Percentiles rank a stretch among this genome's conserved stretches.
These are phyloP conservation scores for Fallopia convolvulus DNA, from an alignment of 148 eudicot species.

Conservation along the genomic window DNA sequence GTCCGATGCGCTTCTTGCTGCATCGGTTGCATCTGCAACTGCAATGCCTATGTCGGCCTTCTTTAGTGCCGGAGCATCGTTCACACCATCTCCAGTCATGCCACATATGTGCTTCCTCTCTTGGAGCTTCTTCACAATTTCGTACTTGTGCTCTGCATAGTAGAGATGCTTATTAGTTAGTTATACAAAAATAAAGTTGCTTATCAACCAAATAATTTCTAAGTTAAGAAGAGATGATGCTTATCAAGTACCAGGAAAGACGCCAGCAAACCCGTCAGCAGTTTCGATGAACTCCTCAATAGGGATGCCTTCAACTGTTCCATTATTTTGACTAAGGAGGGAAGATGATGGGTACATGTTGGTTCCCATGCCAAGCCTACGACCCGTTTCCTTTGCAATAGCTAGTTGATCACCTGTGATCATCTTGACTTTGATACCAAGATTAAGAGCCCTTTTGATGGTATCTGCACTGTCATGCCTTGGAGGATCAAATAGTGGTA, in stretches of 20 bases:
- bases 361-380: slow-evolving; percentile 96
- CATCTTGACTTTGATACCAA: slow-evolving; percentile 97
- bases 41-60: slow-evolving; percentile 96
- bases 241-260: slow-evolving; percentile 64
- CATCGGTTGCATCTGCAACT: slow-evolving; percentile 90
- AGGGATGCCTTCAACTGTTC: slow-evolving; percentile 50
- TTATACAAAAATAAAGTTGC: not conserved
- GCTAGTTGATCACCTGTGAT: slow-evolving; percentile 98
- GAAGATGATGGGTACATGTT: slow-evolving; percentile 95
- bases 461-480: slow-evolving; percentile 98
- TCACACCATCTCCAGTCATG: slow-evolving; percentile 98
- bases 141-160: slow-evolving; percentile 84
- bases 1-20: slow-evolving; percentile 90
- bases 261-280: slow-evolving; percentile 98
- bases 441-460: slow-evolving; percentile 76
- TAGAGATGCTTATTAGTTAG: not conserved
- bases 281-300: slow-evolving; percentile 81
- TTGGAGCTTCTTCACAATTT: slow-evolving; percentile 85
- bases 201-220: no score
- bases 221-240: not conserved
- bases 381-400: slow-evolving; percentile 90
- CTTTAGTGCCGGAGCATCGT: slow-evolving; percentile 91
- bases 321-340: slow-evolving; percentile 67
- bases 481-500: slow-evolving; percentile 94
- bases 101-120: slow-evolving; percentile 89